A percentile compares a stretch with the other conserved stretches of the same genome.
phyloP scores from a whole-genome alignment of 495 filamentous ascomycete genomes.

The Penicillium argentinense region DNA sequence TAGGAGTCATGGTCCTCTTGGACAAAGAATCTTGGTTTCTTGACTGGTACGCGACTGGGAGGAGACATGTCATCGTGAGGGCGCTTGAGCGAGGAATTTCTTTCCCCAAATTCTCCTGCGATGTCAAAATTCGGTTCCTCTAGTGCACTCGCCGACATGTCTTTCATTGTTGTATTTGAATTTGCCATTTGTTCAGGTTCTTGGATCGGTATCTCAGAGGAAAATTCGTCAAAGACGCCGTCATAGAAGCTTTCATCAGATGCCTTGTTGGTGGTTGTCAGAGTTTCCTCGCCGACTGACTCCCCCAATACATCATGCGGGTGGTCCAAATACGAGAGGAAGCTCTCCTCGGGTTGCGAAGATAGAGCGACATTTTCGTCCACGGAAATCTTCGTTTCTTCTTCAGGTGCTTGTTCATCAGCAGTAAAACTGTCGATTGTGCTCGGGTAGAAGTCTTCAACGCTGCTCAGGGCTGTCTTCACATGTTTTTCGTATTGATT shows the following conservation, averaged over 20 bases:
- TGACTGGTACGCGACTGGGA: constrained; percentile 10
- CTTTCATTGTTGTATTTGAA: neutral
- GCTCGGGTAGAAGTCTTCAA: constrained; percentile 81
- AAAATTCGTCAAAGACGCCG: constrained; percentile 25
- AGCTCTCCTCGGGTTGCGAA: constrained; percentile 27
- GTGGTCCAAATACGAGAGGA: constrained; percentile 5
- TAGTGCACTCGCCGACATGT: neutral
- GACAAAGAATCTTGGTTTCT: constrained; percentile 29
- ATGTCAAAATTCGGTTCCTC: neutral
- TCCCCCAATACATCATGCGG: constrained; percentile 5
- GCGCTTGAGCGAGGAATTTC: constrained; percentile 4
- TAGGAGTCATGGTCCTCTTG: neutral
- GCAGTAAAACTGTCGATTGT: constrained; percentile 45
- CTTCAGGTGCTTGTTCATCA: constrained; percentile 9
- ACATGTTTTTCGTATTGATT: constrained; percentile 55
- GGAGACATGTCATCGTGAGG: neutral
- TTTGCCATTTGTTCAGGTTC: constrained; percentile 7
- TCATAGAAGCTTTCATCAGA: constrained; percentile 29
- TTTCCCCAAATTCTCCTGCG: neutral
- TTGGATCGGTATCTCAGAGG: neutral
- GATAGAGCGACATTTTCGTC: constrained; percentile 52
- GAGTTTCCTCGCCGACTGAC: neutral
- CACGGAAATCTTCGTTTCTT: constrained; percentile 34
- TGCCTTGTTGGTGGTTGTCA: neutral
- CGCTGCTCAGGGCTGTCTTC: constrained; percentile 76